Conservation (phyloP, 2,329 filamentous ascomycete genomes). For the Monilinia aucupariae region DNA sequence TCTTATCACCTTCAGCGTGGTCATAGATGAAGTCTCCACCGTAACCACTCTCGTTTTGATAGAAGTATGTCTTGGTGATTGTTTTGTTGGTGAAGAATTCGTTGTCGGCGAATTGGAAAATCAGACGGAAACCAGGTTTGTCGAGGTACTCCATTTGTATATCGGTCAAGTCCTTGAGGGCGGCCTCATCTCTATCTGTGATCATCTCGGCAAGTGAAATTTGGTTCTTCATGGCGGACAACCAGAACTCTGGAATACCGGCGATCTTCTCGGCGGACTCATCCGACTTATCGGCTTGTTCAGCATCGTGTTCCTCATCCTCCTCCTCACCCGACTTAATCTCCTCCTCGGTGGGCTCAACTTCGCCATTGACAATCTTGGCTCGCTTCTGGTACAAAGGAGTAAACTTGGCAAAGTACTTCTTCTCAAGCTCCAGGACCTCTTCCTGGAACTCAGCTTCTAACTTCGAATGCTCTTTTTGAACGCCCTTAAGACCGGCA, state of each 20-base stretch:
- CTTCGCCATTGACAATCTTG: conserved; percentile 79
- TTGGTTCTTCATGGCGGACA: conserved; percentile 99
- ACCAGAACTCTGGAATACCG: conserved; percentile 98
- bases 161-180: conserved; percentile 82
- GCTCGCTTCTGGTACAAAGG: conserved; percentile 94
- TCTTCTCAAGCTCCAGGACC: conserved; percentile 96
- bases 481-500: conserved; percentile 91
- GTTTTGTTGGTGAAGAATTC: conserved; percentile 97
- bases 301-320: conserved; percentile 51
- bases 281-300: conserved; percentile 44
- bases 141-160: conserved; percentile 99
- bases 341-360: conserved; percentile 83
- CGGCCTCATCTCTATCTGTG: conserved; percentile 92
- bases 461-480: conserved; percentile 97
- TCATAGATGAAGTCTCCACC: conserved; percentile 99
- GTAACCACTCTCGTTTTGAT: conserved; percentile 97
- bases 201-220: conserved; percentile 97
- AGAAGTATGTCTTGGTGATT: conserved; percentile 97
- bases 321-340: conserved; percentile 81
- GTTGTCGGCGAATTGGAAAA: conserved; percentile 95
- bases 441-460: conserved; percentile 99
- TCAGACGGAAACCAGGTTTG: conserved; percentile 93
- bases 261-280: conserved; percentile 50
- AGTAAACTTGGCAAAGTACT: conserved; percentile 98
- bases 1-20: conserved; percentile 95